These are phyloP conservation scores for Termitomyces sp. DNA, from an alignment of 768 basidiomycete genomes.

Conservation along the genomic window DNA sequence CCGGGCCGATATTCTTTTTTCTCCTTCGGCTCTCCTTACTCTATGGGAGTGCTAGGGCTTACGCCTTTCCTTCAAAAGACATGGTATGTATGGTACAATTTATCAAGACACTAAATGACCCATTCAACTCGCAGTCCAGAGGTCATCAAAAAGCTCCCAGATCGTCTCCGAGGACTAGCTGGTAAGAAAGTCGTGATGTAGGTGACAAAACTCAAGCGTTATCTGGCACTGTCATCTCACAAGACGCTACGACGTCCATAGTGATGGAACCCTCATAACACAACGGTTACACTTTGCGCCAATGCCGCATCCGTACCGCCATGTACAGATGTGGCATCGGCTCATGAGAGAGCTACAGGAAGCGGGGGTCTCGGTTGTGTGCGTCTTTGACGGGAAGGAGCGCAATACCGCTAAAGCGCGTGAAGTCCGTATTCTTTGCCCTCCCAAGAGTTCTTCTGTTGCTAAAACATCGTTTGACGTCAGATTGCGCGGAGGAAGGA, in stretches of 20 bases:
- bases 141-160: conserved; percentile 59
- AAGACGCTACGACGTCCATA: conserved; percentile 25
- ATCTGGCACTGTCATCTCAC: conserved; percentile 3
- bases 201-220: conserved; percentile 20
- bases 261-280: conserved; percentile 85
- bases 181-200: conserved; percentile 79
- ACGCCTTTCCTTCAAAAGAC: conserved; percentile 65
- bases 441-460: not conserved
- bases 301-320: conserved; percentile 59
- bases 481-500: conserved; percentile 58
- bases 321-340: conserved; percentile 78
- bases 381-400: conserved; percentile 77
- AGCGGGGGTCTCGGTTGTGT: conserved; percentile 56
- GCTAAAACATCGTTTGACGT: not conserved
- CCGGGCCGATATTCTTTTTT: conserved; percentile 1
- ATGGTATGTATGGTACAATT: conserved; percentile 36
- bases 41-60: conserved; percentile 72
- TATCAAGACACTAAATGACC: not conserved
- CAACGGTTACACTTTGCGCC: conserved; percentile 77
- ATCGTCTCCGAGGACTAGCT: conserved; percentile 54
- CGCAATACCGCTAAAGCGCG: conserved; percentile 64
- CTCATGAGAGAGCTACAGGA: conserved; percentile 61
- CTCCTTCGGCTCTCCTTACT: not conserved
- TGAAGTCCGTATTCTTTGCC: conserved; percentile 47
- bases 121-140: conserved; percentile 45